Percentiles rank a stretch among this genome's conserved stretches.
Evolutionary conservation across 441 rosid genomes (phyloP).

Genomic region (Pelargonium cotyledonis): DNA sequence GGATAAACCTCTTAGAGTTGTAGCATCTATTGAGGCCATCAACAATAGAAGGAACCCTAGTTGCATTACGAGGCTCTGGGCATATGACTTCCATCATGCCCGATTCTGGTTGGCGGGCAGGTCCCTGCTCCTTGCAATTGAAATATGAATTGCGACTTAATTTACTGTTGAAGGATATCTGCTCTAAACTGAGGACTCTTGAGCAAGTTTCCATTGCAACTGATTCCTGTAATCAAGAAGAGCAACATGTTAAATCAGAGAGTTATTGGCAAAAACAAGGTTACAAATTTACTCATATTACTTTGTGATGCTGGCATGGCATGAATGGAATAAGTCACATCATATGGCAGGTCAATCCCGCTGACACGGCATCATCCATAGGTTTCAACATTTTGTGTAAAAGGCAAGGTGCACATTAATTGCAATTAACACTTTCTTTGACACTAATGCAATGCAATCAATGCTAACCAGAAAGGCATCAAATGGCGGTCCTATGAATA

Average conservation of each 20-base stretch:
- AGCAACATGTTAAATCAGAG: neutral
- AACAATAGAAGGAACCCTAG: conserved; percentile 6
- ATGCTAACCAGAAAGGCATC: neutral
- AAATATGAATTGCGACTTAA: neutral
- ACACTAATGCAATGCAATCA: neutral
- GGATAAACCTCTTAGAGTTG: neutral
- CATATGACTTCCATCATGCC: conserved; percentile 1
- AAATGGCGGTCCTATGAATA: neutral
- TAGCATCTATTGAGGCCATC: neutral
- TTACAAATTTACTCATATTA: neutral
- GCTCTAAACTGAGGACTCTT: neutral
- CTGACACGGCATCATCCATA: neutral
- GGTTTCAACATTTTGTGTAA: neutral
- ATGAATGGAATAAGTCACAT: neutral
- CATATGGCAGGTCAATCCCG: neutral
- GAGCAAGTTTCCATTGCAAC: conserved; percentile 1
- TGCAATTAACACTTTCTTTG: neutral
- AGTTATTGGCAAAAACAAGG: neutral
- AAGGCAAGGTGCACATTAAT: neutral
- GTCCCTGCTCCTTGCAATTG: neutral
- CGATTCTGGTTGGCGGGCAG: conserved; percentile 4
- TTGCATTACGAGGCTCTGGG: neutral
- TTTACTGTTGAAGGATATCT: neutral
- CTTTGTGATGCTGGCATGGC: neutral
- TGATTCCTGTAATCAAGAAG: neutral